These are phyloP conservation scores for Apiospora malaysiana DNA, from an alignment of 2,329 filamentous ascomycete genomes.

Conservation along the genomic window DNA sequence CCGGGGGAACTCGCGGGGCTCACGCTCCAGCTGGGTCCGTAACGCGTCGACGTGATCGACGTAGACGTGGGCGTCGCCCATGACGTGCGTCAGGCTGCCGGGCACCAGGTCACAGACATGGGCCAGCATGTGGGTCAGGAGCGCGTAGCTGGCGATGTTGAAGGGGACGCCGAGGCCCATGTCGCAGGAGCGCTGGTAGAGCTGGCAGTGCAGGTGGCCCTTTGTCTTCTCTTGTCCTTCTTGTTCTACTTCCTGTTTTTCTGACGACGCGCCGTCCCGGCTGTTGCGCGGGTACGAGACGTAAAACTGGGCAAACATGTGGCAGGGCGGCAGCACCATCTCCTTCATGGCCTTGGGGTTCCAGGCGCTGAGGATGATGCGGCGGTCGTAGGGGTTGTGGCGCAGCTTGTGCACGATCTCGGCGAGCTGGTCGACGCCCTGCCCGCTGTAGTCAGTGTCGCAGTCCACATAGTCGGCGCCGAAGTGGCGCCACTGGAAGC, in stretches of 20 bases:
- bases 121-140: slow-evolving; percentile 94
- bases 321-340: slow-evolving; percentile 93
- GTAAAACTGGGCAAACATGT: slow-evolving; percentile 98
- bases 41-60: slow-evolving; percentile 90
- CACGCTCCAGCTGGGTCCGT: slow-evolving; percentile 77
- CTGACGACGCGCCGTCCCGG: slow-evolving; percentile 26
- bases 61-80: slow-evolving; percentile 99
- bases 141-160: slow-evolving; percentile 94
- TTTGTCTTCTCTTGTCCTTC: slow-evolving; percentile 39
- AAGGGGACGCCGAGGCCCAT: slow-evolving; percentile 98
- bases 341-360: slow-evolving; percentile 83
- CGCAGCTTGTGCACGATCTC: slow-evolving; percentile 88
- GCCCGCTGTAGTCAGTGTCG: slow-evolving; percentile 79
- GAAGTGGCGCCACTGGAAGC: slow-evolving; percentile 99
- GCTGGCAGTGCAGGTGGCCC: slow-evolving; percentile 81
- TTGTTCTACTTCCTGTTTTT: slow-evolving; percentile 33
- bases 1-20: slow-evolving; percentile 81
- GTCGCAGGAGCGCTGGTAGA: slow-evolving; percentile 95
- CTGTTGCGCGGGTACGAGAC: slow-evolving; percentile 70
- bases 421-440: slow-evolving; percentile 92
- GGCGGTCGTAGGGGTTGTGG: slow-evolving; percentile 82
- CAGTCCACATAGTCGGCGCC: slow-evolving; percentile 86
- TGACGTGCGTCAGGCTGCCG: slow-evolving; percentile 88
- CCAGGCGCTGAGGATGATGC: slow-evolving; percentile 93
- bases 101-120: slow-evolving; percentile 84